Conservation (phyloP, 2,329 filamentous ascomycete species). For the Chaetoscypha palmicola region DNA sequence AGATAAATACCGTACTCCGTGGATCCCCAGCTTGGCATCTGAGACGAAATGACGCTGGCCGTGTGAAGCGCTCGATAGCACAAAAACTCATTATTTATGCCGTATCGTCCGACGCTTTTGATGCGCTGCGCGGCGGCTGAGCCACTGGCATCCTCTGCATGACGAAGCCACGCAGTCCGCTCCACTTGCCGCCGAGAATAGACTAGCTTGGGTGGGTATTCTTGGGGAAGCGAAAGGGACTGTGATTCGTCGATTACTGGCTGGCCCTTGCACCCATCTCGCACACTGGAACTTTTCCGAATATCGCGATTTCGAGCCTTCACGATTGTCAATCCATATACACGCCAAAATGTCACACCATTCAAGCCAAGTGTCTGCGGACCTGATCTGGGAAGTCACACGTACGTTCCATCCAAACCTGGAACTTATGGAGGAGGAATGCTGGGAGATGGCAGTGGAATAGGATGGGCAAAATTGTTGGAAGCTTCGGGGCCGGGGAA, state of each 20-base stretch:
- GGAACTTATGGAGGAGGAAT: constrained; percentile 3
- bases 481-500: no score
- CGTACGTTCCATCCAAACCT: constrained; percentile 55
- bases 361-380: constrained; percentile 72
- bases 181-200: no score
- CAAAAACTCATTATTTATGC: constrained; percentile 8
- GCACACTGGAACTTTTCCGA: neutral
- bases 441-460: neutral
- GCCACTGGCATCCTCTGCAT: no score
- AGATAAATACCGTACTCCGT: neutral
- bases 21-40: constrained; percentile 1
- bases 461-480: no score
- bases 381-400: constrained; percentile 91
- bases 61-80: constrained; percentile 1
- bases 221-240: no score
- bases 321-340: constrained; percentile 10
- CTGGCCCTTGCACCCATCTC: neutral
- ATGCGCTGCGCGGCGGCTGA: neutral
- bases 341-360: constrained; percentile 38
- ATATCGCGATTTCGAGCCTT: constrained; percentile 8
- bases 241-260: neutral
- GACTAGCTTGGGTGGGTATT: no score
- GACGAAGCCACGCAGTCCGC: no score
- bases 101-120: neutral
- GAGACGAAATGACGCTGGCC: constrained; percentile 7